Conservation (phyloP, 2,329 filamentous ascomycete species). For the Phaeosphaeriaceae sp. region DNA sequence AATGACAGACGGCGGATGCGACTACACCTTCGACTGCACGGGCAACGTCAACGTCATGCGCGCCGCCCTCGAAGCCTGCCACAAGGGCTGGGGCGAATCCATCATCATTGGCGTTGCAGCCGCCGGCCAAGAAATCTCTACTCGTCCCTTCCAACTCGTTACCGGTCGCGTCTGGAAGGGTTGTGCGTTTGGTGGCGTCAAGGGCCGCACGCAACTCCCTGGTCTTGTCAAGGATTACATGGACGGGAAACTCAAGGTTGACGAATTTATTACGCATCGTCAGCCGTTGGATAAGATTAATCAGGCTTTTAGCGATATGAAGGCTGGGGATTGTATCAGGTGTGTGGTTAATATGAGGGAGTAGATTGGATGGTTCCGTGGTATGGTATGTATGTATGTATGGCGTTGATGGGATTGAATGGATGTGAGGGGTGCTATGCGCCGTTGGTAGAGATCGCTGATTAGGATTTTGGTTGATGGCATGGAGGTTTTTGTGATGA, state of each 20-base stretch:
- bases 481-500: no score
- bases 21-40: conserved; percentile 99
- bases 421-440: no score
- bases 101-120: conserved; percentile 98
- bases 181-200: conserved; percentile 97
- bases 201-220: conserved; percentile 91
- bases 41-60: conserved; percentile 97
- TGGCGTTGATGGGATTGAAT: no score
- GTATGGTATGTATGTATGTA: no score
- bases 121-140: conserved; percentile 93
- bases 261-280: conserved; percentile 98
- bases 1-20: conserved; percentile 96
- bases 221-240: conserved; percentile 89
- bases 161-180: conserved; percentile 98
- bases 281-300: conserved; percentile 85
- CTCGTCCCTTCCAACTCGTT: conserved; percentile 96
- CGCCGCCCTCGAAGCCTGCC: conserved; percentile 92
- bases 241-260: conserved; percentile 89
- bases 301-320: conserved; percentile 90
- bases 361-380: conserved; percentile 17
- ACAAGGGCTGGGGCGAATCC: conserved; percentile 99
- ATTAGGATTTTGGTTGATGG: no score
- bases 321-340: conserved; percentile 94
- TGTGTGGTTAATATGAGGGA: conserved; percentile 77
- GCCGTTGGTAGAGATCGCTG: no score